Base-by-base conservation (phyloP, 768 basidiomycete genomes). In the Nidularia pulvinata region DNA sequence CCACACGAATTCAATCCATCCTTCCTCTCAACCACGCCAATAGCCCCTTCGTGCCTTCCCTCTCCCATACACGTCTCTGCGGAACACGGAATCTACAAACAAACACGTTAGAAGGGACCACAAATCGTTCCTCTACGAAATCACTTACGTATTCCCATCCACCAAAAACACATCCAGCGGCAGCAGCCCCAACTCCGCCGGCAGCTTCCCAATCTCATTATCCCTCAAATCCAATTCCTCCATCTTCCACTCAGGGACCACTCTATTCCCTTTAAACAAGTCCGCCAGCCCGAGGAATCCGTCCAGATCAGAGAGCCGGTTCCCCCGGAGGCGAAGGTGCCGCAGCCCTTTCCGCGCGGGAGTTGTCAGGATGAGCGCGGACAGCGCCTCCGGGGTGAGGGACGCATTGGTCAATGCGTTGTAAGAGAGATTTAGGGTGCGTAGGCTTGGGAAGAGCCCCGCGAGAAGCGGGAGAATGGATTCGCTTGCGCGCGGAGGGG, bases 211-310 rank as follows among this genome's bases (percentile, higher is more conserved):
- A 52, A 94, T 82, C 62, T 90, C 88, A 57, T 93, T 93, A 62
- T 94, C 90, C 58, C 92, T 71, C 61, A 94, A 57, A 69, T 94
- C 92, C 32, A 94, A 67, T 63, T 93, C 91, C 61, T 93, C 91
- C 43, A 93, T 73, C 61, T 82, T 86, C 89, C 90, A 93, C 52
- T 72, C 79, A 0, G 81, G 74, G 1, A 86, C 78, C 19, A 81
- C 74, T 51, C 85, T 72, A 57, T 88, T 78, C 7, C 84, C 83
- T 57, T 79, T 86, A 68, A 91, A 91, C 42, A 75, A 66, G 57
- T 79, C 75, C n/a, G 89, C 84, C 10, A 90, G 54, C 5, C 67
- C 76, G 53, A 77, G 71, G 61, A 93, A 81, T 0, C 86, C 88
- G 22, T 84, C 80, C 5, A 93, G 69, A 36, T 79, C 77, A 0